phyloP scores from a whole-genome alignment of 768 basidiomycete genomes.

The Mycena haematopus region DNA sequence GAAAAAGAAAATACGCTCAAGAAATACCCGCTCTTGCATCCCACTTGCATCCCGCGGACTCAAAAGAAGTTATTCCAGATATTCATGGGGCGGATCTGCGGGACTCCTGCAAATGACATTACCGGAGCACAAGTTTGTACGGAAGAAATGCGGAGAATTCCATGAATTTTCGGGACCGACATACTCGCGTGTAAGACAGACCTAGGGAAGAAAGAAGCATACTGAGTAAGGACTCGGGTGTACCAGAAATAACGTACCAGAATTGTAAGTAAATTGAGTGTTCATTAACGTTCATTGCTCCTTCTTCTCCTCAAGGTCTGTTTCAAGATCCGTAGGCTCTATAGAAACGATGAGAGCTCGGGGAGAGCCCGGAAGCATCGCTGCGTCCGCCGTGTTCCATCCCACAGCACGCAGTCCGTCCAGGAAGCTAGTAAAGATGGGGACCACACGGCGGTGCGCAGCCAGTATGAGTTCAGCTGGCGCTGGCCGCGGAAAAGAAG shows the following conservation, averaged over 20 bases:
- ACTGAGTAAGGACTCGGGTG: conserved; percentile 11
- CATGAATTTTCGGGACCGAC: conserved; percentile 21
- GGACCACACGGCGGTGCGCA: conserved; percentile 28
- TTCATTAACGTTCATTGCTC: conserved; percentile 11
- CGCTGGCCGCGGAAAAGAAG: conserved; percentile 10
- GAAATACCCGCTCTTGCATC: background rate
- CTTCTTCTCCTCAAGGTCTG: conserved; percentile 21
- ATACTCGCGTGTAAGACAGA: background rate
- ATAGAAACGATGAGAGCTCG: conserved; percentile 24
- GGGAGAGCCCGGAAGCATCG: conserved; percentile 29
- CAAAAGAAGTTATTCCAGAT: background rate
- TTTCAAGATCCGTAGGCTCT: conserved; percentile 11
- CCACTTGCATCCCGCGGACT: conserved; percentile 6
- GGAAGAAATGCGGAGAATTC: conserved; percentile 25
- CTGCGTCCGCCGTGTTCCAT: conserved; percentile 47
- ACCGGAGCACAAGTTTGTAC: conserved; percentile 4
- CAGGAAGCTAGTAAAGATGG: conserved; percentile 36
- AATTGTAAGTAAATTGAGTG: too few species aligned
- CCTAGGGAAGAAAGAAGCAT: background rate
- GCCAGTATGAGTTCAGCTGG: conserved; percentile 29
- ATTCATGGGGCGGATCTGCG: conserved; percentile 21
- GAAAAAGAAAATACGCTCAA: background rate
- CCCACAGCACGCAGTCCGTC: conserved; percentile 37
- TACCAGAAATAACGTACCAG: background rate
- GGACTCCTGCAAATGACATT: conserved; percentile 11